These are phyloP conservation scores for Neofusicoccum sp. DNA, from an alignment of 2,329 filamentous ascomycete species.

Conservation along the genomic window DNA sequence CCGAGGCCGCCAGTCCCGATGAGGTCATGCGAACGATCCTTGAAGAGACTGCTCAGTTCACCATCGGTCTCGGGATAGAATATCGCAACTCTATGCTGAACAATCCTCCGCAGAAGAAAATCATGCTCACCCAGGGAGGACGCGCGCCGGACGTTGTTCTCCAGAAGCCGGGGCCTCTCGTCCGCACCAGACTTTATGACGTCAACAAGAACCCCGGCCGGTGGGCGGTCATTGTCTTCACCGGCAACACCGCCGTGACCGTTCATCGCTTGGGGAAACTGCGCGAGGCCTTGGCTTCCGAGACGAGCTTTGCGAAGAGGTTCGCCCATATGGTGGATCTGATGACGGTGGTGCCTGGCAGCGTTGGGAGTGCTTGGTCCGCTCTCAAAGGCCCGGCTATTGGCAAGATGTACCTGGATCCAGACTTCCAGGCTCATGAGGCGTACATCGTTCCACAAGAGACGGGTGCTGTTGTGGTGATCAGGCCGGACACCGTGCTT, in stretches of 20 bases:
- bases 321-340: not conserved
- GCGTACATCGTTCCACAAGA: not conserved
- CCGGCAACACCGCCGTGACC: not conserved
- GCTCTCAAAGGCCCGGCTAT: not conserved
- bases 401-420: not conserved
- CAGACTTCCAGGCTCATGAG: not conserved
- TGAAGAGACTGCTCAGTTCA: not conserved
- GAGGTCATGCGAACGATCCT: not conserved
- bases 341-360: not conserved
- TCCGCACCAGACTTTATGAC: not conserved
- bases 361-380: not conserved
- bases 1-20: not conserved
- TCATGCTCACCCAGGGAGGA: not conserved
- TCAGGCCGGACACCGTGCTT: not conserved
- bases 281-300: not conserved
- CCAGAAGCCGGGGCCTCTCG: not conserved
- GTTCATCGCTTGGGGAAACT: not conserved
- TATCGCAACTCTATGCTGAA: not conserved
- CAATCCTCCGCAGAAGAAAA: not conserved
- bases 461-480: not conserved
- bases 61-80: not conserved
- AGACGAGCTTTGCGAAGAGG: not conserved
- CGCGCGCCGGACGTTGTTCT: not conserved
- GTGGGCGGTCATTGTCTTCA: not conserved
- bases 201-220: not conserved